These are phyloP conservation scores for Proteromonas lacertae DNA, from an alignment of 352 stramenopile species.

Conservation along the genomic window DNA sequence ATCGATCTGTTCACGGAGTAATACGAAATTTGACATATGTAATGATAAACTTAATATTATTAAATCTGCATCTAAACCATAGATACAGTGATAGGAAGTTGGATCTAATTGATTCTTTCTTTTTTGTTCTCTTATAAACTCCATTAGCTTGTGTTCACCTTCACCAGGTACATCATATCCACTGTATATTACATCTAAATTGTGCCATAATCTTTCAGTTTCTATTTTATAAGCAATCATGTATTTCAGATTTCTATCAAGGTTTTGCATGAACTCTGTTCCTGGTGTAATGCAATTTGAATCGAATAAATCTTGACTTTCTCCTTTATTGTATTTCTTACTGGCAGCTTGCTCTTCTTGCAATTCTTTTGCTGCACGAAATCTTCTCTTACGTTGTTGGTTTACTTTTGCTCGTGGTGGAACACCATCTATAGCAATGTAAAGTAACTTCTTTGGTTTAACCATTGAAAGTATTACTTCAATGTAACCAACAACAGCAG, in stretches of 20 bases:
- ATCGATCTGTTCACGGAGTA: conserved; percentile 73
- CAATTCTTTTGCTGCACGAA: conserved; percentile 22
- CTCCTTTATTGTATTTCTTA: no score
- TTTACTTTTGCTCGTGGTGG: conserved; percentile 95
- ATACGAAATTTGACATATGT: conserved; percentile 85
- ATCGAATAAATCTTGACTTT: conserved; percentile 48
- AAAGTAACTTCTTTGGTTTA: conserved; percentile 78
- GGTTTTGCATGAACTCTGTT: conserved; percentile 86
- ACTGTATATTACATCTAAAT: conserved; percentile 77
- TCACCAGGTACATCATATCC: conserved; percentile 89
- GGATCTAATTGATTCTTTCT: conserved; percentile 26
- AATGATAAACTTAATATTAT: conserved; percentile 89
- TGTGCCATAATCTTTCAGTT: conserved; percentile 57
- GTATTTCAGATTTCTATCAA: conserved; percentile 22
- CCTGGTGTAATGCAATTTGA: conserved; percentile 97
- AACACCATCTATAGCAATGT: conserved; percentile 92
- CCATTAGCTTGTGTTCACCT: conserved; percentile 87
- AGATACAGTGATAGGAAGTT: conserved; percentile 72
- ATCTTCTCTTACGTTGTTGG: conserved; percentile 81
- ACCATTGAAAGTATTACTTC: conserved; percentile 82
- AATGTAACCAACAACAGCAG: conserved; percentile 38
- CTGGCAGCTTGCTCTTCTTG: no score
- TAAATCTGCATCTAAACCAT: no score
- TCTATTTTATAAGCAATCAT: conserved; percentile 34
- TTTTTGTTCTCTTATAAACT: conserved; percentile 40